Evolutionary conservation across 2,329 filamentous ascomycete genomes (phyloP).

Genomic region (Diaporthe vaccinii): DNA sequence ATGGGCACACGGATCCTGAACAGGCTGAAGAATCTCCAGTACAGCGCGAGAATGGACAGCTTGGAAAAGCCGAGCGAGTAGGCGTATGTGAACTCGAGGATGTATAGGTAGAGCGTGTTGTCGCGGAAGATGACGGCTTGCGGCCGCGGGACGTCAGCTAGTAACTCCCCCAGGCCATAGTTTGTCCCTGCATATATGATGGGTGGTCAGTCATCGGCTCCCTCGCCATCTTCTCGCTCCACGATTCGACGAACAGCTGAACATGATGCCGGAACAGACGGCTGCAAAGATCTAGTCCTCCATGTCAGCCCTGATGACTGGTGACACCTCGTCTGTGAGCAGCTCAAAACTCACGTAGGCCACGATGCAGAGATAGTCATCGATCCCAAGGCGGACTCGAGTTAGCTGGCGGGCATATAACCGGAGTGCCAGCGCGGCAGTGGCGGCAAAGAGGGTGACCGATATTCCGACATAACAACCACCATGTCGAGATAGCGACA

Average conservation of each 20-base stretch:
- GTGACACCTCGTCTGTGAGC: too few species aligned
- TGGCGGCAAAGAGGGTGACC: slow-evolving; percentile 20
- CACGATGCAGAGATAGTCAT: slow-evolving; percentile 29
- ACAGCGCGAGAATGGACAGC: slow-evolving; percentile 22
- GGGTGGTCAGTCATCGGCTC: neutral
- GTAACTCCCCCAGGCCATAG: slow-evolving; percentile 8
- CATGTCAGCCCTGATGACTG: neutral
- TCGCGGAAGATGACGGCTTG: neutral
- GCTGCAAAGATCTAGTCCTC: neutral
- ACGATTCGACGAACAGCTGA: neutral
- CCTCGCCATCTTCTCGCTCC: neutral
- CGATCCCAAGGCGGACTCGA: slow-evolving; percentile 9
- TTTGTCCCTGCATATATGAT: neutral
- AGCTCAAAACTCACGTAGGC: slow-evolving; percentile 1
- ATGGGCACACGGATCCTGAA: slow-evolving; percentile 26
- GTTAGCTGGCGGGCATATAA: slow-evolving; percentile 13
- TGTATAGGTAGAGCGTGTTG: slow-evolving; percentile 7
- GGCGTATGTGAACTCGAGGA: slow-evolving; percentile 31
- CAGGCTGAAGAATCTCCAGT: slow-evolving; percentile 27
- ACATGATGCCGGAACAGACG: slow-evolving; percentile 17
- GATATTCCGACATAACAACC: slow-evolving; percentile 32
- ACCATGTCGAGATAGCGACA: slow-evolving; percentile 16
- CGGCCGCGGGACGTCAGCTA: slow-evolving; percentile 5
- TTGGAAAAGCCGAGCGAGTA: slow-evolving; percentile 32
- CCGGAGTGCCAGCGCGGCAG: slow-evolving; percentile 17